These are phyloP conservation scores for Ceratorhiza oryzae-sativae DNA, from an alignment of 1,284 basidiomycete species.

Conservation along the genomic window DNA sequence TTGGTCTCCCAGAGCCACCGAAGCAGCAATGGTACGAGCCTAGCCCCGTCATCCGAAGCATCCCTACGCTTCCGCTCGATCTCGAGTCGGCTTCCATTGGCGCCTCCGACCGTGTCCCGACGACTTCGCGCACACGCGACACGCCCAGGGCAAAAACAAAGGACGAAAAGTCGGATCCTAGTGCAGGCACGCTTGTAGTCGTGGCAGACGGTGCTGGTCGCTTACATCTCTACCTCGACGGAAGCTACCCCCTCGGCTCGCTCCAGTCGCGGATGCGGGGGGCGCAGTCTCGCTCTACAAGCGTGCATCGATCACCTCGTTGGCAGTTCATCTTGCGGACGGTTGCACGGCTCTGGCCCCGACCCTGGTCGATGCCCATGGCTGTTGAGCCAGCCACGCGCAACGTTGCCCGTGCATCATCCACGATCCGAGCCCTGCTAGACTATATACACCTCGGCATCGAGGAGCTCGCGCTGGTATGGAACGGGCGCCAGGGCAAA, in stretches of 20 bases:
- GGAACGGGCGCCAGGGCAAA: conserved; percentile 67
- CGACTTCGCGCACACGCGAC: conserved; percentile 45
- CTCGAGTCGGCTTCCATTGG: conserved; percentile 65
- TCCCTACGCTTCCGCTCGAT: conserved; percentile 70
- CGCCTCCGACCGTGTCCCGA: conserved; percentile 38
- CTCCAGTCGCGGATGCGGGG: conserved; percentile 55
- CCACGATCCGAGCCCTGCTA: conserved; percentile 70
- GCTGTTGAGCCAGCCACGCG: conserved; percentile 63
- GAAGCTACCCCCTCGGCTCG: conserved; percentile 77
- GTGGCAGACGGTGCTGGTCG: conserved; percentile 64
- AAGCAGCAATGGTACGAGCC: conserved; percentile 52
- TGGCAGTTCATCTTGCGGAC: conserved; percentile 29
- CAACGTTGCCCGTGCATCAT: conserved; percentile 72
- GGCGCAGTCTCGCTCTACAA: conserved; percentile 25
- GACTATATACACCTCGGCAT: conserved; percentile 73
- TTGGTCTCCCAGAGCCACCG: conserved; percentile 35
- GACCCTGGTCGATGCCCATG: conserved; percentile 63
- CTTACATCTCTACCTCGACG: conserved; percentile 75
- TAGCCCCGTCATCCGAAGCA: conserved; percentile 65
- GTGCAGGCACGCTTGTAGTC: conserved; percentile 66
- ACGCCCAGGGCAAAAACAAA: conserved; percentile 49
- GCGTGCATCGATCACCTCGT: conserved; percentile 24
- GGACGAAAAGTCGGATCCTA: conserved; percentile 60
- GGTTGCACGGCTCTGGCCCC: conserved; percentile 56
- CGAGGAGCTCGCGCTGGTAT: conserved; percentile 71